phyloP scores from a whole-genome alignment of 2,329 filamentous ascomycete species.

The Berkeleyomyces basicola region DNA sequence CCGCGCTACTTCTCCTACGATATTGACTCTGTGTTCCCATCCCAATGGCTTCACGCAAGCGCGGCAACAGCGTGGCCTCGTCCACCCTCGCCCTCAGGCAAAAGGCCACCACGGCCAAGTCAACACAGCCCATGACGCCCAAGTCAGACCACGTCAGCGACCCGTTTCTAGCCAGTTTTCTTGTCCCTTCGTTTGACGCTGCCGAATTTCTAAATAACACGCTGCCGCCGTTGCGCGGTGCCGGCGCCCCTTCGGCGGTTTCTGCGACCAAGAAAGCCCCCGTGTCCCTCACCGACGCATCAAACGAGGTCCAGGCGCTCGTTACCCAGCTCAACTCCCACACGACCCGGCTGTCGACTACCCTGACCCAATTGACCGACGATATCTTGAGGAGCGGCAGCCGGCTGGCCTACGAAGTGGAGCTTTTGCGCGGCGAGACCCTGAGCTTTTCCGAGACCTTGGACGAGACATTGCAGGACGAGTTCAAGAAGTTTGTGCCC shows the following conservation, averaged over 20 bases:
- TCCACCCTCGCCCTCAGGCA: constrained; percentile 8
- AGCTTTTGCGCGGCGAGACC: constrained; percentile 78
- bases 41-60: constrained; percentile 10
- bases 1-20: not conserved
- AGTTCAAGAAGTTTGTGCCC: constrained; percentile 58
- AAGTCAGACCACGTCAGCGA: constrained; percentile 52
- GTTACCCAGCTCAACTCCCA: constrained; percentile 79
- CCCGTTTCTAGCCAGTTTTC: constrained; percentile 56
- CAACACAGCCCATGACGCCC: constrained; percentile 23
- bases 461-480: constrained; percentile 51
- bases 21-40: no score
- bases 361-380: constrained; percentile 78
- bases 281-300: constrained; percentile 57
- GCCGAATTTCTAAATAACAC: constrained; percentile 70
- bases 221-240: constrained; percentile 46
- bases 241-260: not conserved
- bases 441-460: constrained; percentile 64
- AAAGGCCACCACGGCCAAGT: constrained; percentile 7
- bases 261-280: constrained; percentile 10
- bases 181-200: constrained; percentile 62
- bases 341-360: constrained; percentile 64
- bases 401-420: constrained; percentile 83
- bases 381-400: constrained; percentile 84
- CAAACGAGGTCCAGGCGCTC: constrained; percentile 65
- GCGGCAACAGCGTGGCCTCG: constrained; percentile 7